These are phyloP conservation scores for Pseudonectria buxi DNA, from an alignment of 2,329 filamentous ascomycete species.

Conservation along the genomic window DNA sequence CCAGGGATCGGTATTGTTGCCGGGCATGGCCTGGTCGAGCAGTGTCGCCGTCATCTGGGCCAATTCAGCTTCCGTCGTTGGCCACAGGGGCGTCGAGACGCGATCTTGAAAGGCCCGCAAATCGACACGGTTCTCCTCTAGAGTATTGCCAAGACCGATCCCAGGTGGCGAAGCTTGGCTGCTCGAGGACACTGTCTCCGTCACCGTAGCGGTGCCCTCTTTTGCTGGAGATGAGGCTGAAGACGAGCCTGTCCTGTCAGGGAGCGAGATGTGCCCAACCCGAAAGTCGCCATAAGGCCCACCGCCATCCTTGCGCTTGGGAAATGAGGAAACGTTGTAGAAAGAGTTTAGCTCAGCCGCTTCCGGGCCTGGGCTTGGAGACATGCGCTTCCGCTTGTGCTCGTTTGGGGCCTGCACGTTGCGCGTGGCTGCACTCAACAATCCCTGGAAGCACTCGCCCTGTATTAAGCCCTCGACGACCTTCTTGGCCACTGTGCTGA, in stretches of 20 bases:
- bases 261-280: slow-evolving; percentile 12
- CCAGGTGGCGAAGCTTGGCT: slow-evolving; percentile 24
- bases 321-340: too few species aligned
- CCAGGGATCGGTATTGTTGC: slow-evolving; percentile 22
- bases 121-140: slow-evolving; percentile 30
- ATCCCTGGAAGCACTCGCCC: slow-evolving; percentile 24
- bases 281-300: too few species aligned
- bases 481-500: slow-evolving; percentile 3
- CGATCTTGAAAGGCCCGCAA: slow-evolving; percentile 28
- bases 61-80: slow-evolving; percentile 23
- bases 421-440: slow-evolving; percentile 27
- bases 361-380: slow-evolving; percentile 19
- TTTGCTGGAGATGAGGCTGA: slow-evolving; percentile 25
- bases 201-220: slow-evolving; percentile 14
- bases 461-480: slow-evolving; percentile 7
- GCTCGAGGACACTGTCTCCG: slow-evolving; percentile 18
- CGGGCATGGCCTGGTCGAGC: slow-evolving; percentile 13
- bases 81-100: slow-evolving; percentile 25
- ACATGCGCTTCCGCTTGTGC: slow-evolving; percentile 28
- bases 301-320: too few species aligned
- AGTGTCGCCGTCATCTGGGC: slow-evolving; percentile 23
- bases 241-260: slow-evolving; percentile 28
- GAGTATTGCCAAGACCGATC: slow-evolving; percentile 28
- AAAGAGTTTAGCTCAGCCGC: neutral
- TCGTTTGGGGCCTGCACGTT: slow-evolving; percentile 18